Evolutionary conservation across 202 grass and related monocot genomes (phyloP).

Genomic region (Zoysia matrella): DNA sequence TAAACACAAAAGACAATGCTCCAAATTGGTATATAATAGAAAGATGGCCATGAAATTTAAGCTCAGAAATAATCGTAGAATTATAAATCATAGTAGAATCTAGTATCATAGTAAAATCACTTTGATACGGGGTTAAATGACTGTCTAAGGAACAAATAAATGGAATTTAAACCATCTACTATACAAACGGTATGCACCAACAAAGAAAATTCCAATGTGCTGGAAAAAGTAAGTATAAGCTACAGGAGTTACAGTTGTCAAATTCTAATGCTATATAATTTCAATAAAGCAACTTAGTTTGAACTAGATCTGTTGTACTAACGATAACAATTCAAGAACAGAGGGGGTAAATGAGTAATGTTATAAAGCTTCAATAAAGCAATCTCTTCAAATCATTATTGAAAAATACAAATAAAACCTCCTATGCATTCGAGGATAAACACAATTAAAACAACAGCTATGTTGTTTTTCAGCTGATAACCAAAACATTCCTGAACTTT

Average conservation of each 20-base stretch:
- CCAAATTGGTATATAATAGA: neutral
- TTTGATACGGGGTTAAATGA: neutral
- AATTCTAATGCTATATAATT: neutral
- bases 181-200: neutral
- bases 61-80: neutral
- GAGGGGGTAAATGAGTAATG: neutral
- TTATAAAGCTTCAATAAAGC: neutral
- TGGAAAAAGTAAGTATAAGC: slow-evolving; percentile 1
- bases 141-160: neutral
- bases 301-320: too few relatives aligned
- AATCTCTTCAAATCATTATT: neutral
- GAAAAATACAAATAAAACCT: neutral
- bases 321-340: neutral
- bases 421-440: neutral
- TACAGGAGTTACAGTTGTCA: neutral
- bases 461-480: slow-evolving; percentile 4
- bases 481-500: slow-evolving; percentile 2
- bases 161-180: neutral
- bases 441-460: slow-evolving; percentile 27
- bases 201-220: neutral
- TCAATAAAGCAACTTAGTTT: neutral
- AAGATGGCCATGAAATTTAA: neutral
- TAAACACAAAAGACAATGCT: slow-evolving; percentile 6
- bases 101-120: neutral
- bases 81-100: neutral